A percentile compares a stretch with the other conserved stretches of the same genome.
phyloP scores from a whole-genome alignment of 768 basidiomycete genomes.

The Fomitopsis pulvina region DNA sequence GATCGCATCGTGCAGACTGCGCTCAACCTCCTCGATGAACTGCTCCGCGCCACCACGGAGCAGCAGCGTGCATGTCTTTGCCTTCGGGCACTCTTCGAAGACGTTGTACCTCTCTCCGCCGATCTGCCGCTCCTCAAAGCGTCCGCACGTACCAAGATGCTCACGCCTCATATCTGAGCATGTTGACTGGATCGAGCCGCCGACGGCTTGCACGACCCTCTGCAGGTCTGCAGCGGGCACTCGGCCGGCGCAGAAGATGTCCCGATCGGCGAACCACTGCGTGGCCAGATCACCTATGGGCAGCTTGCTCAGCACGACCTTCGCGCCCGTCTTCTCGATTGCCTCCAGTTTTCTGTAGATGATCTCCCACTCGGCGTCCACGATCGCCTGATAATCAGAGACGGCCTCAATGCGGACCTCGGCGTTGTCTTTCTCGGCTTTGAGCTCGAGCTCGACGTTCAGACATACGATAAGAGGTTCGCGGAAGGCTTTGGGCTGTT shows the following conservation, averaged over 20 bases:
- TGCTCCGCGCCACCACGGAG: conserved; percentile 97
- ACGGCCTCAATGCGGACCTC: conserved; percentile 97
- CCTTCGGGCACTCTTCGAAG: conserved; percentile 88
- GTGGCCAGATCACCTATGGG: conserved; percentile 98
- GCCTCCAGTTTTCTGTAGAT: conserved; percentile 96
- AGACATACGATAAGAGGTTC: conserved; percentile 88
- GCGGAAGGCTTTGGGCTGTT: conserved; percentile 91
- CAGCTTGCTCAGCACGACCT: conserved; percentile 95
- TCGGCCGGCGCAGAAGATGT: conserved; percentile 98
- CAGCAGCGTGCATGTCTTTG: conserved; percentile 92
- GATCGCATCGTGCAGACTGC: conserved; percentile 96
- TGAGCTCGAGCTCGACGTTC: conserved; percentile 97
- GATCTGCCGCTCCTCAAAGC: conserved; percentile 91
- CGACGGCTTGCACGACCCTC: conserved; percentile 92
- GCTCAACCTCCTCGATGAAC: conserved; percentile 97
- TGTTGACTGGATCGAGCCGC: conserved; percentile 91
- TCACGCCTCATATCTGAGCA: conserved; percentile 87
- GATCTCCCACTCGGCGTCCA: conserved; percentile 99
- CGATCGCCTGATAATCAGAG: conserved; percentile 97
- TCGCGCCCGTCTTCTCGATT: conserved; percentile 93
- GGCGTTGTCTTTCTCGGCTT: conserved; percentile 99
- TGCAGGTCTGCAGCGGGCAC: conserved; percentile 87
- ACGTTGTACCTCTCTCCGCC: conserved; percentile 96
- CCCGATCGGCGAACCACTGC: conserved; percentile 98
- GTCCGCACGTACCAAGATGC: conserved; percentile 90